Conservation (phyloP, 345 rosid species). For the Camelina hispida region DNA sequence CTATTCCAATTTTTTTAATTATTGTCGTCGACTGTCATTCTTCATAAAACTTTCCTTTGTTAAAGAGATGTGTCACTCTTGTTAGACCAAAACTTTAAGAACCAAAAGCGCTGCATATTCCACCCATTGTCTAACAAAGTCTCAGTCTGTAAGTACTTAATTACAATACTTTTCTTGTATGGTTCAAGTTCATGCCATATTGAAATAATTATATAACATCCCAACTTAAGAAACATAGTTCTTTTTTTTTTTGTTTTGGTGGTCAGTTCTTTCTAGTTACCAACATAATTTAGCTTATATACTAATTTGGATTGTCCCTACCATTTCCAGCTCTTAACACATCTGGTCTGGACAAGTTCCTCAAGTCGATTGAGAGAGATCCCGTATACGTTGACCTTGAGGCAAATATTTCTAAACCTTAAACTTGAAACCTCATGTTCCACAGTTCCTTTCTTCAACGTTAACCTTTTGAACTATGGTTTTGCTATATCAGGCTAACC, state of each 20-base stretch:
- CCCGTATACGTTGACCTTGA: conserved; percentile 75
- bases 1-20: background rate
- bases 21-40: conserved; percentile 1
- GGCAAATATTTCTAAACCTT: conserved; percentile 51
- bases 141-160: conserved; percentile 66
- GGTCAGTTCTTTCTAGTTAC: background rate
- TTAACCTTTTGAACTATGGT: conserved; percentile 4
- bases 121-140: conserved; percentile 86
- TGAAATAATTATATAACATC: background rate
- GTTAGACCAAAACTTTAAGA: conserved; percentile 75
- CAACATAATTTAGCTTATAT: background rate
- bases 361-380: conserved; percentile 68
- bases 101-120: conserved; percentile 72
- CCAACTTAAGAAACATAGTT: background rate
- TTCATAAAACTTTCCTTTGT: conserved; percentile 21
- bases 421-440: conserved; percentile 14
- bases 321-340: conserved; percentile 62
- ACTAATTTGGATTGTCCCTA: conserved; percentile 3
- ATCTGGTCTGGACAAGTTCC: conserved; percentile 73
- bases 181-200: background rate
- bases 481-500: conserved; percentile 66
- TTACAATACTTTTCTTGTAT: background rate
- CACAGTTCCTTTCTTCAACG: background rate
- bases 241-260: background rate
- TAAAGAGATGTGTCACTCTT: conserved; percentile 73